Conservation (phyloP, 116 monocot species). For the Papilionanthe hybrid region DNA sequence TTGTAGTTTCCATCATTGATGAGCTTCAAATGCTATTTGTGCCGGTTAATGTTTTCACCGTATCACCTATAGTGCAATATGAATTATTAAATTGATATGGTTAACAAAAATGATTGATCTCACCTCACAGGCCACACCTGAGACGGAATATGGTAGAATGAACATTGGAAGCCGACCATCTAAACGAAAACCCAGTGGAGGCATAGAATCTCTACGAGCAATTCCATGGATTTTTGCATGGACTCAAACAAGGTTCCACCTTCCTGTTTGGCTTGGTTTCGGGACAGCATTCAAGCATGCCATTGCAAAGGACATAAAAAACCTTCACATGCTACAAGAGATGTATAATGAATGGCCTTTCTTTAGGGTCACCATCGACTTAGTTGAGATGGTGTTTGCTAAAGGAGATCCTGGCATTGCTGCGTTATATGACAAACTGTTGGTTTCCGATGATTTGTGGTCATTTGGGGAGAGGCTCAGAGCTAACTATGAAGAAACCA, state of each 20-base stretch:
- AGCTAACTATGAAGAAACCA: conserved; percentile 58
- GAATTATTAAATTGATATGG: background rate
- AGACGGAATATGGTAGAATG: conserved; percentile 92
- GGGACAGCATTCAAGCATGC: conserved; percentile 45
- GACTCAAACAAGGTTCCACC: conserved; percentile 62
- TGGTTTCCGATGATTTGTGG: conserved; percentile 85
- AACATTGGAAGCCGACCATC: conserved; percentile 93
- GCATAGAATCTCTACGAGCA: conserved; percentile 57
- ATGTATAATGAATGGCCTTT: conserved; percentile 94
- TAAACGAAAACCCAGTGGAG: conserved; percentile 90
- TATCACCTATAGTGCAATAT: too few relatives aligned
- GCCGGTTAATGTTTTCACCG: background rate
- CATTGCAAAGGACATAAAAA: conserved; percentile 36
- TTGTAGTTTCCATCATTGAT: background rate
- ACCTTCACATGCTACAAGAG: conserved; percentile 29
- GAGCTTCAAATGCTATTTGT: background rate
- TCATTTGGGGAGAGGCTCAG: conserved; percentile 69
- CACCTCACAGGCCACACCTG: conserved; percentile 70
- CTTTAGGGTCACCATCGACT: conserved; percentile 86
- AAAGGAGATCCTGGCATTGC: conserved; percentile 94
- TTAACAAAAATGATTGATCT: background rate
- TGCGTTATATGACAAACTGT: conserved; percentile 74
- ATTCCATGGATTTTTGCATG: conserved; percentile 97
- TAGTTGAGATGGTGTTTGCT: conserved; percentile 96
- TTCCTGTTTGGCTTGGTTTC: conserved; percentile 63